phyloP scores from a whole-genome alignment of 768 basidiomycete species.

The Lyophyllum atratum region DNA sequence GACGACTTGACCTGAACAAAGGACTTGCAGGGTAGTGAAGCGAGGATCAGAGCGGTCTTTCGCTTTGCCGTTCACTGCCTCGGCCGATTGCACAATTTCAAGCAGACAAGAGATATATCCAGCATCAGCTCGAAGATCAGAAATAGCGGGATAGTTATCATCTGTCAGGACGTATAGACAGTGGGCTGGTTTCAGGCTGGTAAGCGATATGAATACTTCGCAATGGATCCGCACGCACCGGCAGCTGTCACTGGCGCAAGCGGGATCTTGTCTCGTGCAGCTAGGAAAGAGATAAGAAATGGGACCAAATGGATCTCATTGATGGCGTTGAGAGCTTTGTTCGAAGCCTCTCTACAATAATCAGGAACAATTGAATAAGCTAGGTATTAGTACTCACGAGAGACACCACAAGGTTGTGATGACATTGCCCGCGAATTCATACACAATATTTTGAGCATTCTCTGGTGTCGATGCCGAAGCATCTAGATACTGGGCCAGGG shows the following conservation, averaged over 20 bases:
- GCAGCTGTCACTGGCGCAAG: conserved; percentile 76
- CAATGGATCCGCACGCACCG: conserved; percentile 44
- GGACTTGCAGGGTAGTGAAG: conserved; percentile 55
- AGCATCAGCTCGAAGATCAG: conserved; percentile 62
- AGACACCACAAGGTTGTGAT: conserved; percentile 94
- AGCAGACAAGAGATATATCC: conserved; percentile 67
- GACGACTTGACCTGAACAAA: conserved; percentile 61
- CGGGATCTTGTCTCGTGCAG: conserved; percentile 67
- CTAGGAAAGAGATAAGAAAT: conserved; percentile 90
- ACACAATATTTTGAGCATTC: conserved; percentile 73
- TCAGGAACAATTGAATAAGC: conserved; percentile 17
- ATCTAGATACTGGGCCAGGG: conserved; percentile 66
- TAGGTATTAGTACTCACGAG: conserved; percentile 60
- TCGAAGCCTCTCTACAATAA: conserved; percentile 78
- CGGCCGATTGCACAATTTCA: conserved; percentile 51
- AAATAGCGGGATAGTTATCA: conserved; percentile 77
- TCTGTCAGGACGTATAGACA: conserved; percentile 92
- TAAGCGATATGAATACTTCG: background rate
- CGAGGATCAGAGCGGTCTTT: conserved; percentile 51
- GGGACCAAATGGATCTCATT: conserved; percentile 78
- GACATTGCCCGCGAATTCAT: conserved; percentile 89
- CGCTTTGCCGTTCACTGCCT: conserved; percentile 35
- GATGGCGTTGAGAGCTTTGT: conserved; percentile 87
- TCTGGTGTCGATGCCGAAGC: conserved; percentile 65
- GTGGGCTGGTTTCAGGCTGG: conserved; percentile 58